phyloP scores from a whole-genome alignment of 2,329 filamentous ascomycete genomes.

The Aspergillus costaricaensis region DNA sequence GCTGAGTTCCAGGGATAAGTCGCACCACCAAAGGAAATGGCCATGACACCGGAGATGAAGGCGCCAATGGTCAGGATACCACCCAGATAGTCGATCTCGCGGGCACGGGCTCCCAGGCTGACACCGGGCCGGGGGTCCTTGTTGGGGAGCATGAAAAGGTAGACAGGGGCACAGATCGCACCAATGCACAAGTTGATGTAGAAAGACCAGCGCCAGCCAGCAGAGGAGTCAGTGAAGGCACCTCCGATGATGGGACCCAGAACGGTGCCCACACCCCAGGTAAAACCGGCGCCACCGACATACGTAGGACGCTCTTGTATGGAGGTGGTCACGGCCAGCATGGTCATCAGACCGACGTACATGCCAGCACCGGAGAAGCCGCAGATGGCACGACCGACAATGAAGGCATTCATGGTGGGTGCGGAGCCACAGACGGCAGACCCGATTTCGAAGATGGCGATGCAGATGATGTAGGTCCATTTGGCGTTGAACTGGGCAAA shows the following conservation, averaged over 20 bases:
- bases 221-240: slow-evolving; percentile 19
- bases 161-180: slow-evolving; percentile 46
- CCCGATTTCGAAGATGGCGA: slow-evolving; percentile 7
- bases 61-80: slow-evolving; percentile 47
- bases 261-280: slow-evolving; percentile 42
- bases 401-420: slow-evolving; percentile 5
- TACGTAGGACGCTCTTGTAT: slow-evolving; percentile 31
- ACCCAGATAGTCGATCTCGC: slow-evolving; percentile 36
- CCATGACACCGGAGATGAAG: slow-evolving; percentile 48
- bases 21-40: slow-evolving; percentile 54
- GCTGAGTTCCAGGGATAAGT: slow-evolving; percentile 52
- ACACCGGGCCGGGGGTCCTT: slow-evolving; percentile 23
- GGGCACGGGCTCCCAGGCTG: slow-evolving; percentile 43
- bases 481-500: slow-evolving; percentile 44
- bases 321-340: slow-evolving; percentile 22
- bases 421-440: slow-evolving; percentile 13
- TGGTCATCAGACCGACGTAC: slow-evolving; percentile 34
- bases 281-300: slow-evolving; percentile 35
- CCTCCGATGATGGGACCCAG: slow-evolving; percentile 35
- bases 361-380: slow-evolving; percentile 23
- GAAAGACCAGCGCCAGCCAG: slow-evolving; percentile 45
- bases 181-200: slow-evolving; percentile 60
- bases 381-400: slow-evolving; percentile 14
- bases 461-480: slow-evolving; percentile 3
- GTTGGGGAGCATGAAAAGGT: slow-evolving; percentile 47